Percentiles rank a stretch among this genome's conserved stretches.
Conservation (phyloP, 2,329 filamentous ascomycete genomes). For the Coleophoma cylindrospora region DNA sequence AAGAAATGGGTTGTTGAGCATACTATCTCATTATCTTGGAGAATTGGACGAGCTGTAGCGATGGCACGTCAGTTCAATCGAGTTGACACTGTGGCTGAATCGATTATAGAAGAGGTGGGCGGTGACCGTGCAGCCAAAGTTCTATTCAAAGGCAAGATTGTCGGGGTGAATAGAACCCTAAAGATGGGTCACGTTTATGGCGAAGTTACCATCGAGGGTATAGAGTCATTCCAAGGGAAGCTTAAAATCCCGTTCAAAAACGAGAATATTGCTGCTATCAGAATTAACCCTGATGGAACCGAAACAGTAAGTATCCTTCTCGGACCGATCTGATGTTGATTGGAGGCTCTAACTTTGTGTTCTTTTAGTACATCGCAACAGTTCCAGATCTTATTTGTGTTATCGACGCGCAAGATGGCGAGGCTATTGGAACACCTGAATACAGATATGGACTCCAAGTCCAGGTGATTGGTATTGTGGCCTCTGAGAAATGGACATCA, state of each 20-base stretch:
- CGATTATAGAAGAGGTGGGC: constrained; percentile 52
- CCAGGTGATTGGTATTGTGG: constrained; percentile 47
- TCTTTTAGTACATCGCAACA: no score
- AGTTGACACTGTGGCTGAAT: constrained; percentile 50
- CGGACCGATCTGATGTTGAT: constrained; percentile 45
- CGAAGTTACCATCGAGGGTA: constrained; percentile 46
- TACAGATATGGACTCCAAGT: constrained; percentile 48
- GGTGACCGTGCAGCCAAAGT: constrained; percentile 46
- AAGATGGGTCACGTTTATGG: constrained; percentile 54
- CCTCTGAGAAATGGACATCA: constrained; percentile 48
- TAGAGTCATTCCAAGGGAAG: constrained; percentile 17
- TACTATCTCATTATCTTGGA: constrained; percentile 36
- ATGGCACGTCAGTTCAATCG: constrained; percentile 41
- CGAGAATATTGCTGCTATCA: constrained; percentile 59
- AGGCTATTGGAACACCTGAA: constrained; percentile 46
- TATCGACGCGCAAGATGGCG: constrained; percentile 42
- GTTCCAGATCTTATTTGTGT: constrained; percentile 49
- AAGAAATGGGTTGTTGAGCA: constrained; percentile 45
- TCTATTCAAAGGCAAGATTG: constrained; percentile 58
- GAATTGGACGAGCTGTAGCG: constrained; percentile 53
- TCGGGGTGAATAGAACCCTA: constrained; percentile 49
- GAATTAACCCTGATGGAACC: constrained; percentile 6
- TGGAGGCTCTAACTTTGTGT: no score
- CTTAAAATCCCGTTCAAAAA: constrained; percentile 69
- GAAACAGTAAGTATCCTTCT: constrained; percentile 10